phyloP scores from a whole-genome alignment of 1,139 yeast genomes.

The Protomyces lactucae-debilis region DNA sequence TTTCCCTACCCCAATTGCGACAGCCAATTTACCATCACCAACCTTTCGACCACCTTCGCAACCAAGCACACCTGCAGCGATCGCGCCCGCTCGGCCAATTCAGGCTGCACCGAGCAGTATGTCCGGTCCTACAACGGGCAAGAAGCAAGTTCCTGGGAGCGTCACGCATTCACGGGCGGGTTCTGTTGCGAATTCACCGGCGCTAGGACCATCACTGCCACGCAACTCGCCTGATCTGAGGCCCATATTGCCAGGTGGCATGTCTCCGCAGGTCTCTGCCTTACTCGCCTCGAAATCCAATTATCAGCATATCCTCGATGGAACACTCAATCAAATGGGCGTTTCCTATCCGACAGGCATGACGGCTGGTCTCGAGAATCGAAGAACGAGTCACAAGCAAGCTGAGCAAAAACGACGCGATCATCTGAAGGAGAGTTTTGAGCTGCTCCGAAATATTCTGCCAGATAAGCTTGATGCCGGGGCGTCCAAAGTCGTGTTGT shows the following conservation, averaged over 20 bases:
- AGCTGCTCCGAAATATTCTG: constrained; percentile 12
- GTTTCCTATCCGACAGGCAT: constrained; percentile 43
- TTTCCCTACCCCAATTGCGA: not conserved
- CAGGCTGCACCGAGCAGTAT: not conserved
- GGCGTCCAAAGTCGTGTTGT: constrained; percentile 16
- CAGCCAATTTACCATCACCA: not conserved
- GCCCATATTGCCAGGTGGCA: constrained; percentile 32
- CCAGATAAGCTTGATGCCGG: constrained; percentile 17
- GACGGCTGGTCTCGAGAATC: constrained; percentile 42
- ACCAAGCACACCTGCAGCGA: not conserved
- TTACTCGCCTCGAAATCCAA: constrained; percentile 43
- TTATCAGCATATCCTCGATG: constrained; percentile 46
- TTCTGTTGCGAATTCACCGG: constrained; percentile 19
- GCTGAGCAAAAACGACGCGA: constrained; percentile 97
- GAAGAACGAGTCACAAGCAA: constrained; percentile 70
- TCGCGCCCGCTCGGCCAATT: not conserved
- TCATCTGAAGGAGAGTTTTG: constrained; percentile 56
- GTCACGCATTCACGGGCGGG: constrained; percentile 2
- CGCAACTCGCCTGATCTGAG: constrained; percentile 34
- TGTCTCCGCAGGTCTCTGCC: constrained; percentile 37
- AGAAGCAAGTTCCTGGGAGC: not conserved
- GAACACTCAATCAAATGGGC: constrained; percentile 44
- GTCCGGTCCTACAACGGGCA: not conserved
- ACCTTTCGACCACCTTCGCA: not conserved
- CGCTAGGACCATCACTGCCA: constrained; percentile 24